Evolutionary conservation across 345 rosid genomes (phyloP), one percentile per base, ranked within the genome.

Genomic region (Acer campestre): DNA sequence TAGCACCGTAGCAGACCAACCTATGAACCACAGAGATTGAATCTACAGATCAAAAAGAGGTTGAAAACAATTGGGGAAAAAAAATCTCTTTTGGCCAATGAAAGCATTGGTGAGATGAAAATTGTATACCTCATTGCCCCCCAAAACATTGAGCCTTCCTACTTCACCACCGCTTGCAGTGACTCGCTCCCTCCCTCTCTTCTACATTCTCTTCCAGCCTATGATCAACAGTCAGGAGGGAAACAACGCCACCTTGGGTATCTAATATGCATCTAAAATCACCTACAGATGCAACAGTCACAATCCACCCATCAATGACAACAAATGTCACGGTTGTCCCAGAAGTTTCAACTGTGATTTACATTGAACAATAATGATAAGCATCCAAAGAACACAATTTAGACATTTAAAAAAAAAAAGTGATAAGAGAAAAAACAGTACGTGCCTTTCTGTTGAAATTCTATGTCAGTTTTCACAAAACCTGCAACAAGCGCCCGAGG

Each of bases 111-210:
- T 13, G n/a, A 70, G 48, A 25, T 61, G n/a, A 80, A 59, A 51
- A 38, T 61, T 25, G 23, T 13, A 38, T 85, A 97, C 99, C 98
- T 91, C 97, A 85, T 93, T 97, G 77, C 98, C 98, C 62, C 99
- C 99, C 59, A 89, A 97, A 79, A 93, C 84, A 80, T 97, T 97
- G 71, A 97, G 94, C 81, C 99, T 90, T 82, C 99, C 99, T 29
- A 97, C 99, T 90, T 97, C 98, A 77, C 99, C 99, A 14, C 99
- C 99, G 82, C 99, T 97, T 71, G 99, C 99, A 84, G 46, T 97
- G 79, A 97, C 93, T 67, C 99, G 98, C 84, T 94, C 98, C 83
- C 99, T 88, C 88, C 83, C 99, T 88, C 88, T 94, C 98, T 87
- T 93, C 98, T 20, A 42, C 97, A 85, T 97, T 97, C 84, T 97